These are phyloP conservation scores for Vanilla planifolia DNA, from an alignment of 106 monocot genomes.

Conservation along the genomic window DNA sequence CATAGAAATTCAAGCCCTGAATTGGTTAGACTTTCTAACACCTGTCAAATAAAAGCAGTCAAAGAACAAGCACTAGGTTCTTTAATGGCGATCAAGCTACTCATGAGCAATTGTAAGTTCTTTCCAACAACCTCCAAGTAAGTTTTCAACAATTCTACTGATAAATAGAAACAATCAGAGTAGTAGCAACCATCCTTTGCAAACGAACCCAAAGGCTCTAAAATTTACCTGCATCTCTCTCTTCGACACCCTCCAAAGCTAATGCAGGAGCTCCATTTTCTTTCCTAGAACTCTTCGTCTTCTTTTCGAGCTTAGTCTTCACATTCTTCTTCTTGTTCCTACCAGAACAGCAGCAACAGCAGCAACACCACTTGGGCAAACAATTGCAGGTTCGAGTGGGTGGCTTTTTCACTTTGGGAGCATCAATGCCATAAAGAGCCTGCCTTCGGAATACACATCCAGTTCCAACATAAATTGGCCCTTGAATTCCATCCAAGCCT, in stretches of 20 bases:
- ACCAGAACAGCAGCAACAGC: constrained; percentile 33
- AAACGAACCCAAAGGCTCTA: no score
- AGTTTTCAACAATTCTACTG: neutral
- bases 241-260: constrained; percentile 61
- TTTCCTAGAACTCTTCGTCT: constrained; percentile 41
- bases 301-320: constrained; percentile 56
- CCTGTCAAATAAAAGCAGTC: no score
- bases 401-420: constrained; percentile 65
- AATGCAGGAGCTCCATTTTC: constrained; percentile 52
- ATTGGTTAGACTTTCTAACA: no score
- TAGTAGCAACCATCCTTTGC: no score
- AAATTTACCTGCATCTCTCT: constrained; percentile 39
- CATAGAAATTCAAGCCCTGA: no score
- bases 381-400: constrained; percentile 79
- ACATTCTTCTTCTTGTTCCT: constrained; percentile 57
- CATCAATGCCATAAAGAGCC: constrained; percentile 67
- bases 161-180: constrained; percentile 4
- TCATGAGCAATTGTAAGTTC: neutral
- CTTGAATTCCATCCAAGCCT: constrained; percentile 92
- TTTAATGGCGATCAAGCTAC: neutral
- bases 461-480: constrained; percentile 87
- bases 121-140: neutral
- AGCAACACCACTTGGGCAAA: constrained; percentile 74
- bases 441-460: constrained; percentile 73
- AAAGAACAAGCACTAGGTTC: neutral